A percentile compares a stretch with the other conserved stretches of the same genome.
These are phyloP conservation scores for Zelonia costaricensis DNA, from an alignment of 208 protist species.

Conservation along the genomic window DNA sequence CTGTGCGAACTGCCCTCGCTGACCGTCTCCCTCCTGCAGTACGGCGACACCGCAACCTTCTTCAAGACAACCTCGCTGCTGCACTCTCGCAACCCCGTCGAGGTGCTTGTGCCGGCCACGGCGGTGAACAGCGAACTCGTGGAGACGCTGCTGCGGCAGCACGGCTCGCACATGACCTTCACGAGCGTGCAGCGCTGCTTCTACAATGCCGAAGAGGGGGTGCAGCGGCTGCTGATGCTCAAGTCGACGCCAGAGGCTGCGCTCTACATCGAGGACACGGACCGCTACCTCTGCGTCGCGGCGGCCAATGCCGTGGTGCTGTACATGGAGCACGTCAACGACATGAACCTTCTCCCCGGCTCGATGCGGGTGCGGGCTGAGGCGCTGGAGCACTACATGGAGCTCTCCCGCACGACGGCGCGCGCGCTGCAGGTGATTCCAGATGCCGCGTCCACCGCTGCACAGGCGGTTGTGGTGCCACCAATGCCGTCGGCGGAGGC, in stretches of 20 bases:
- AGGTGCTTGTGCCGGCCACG: slow-evolving; percentile 73
- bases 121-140: slow-evolving; percentile 52
- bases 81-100: slow-evolving; percentile 67
- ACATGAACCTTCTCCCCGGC: slow-evolving; percentile 66
- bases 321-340: slow-evolving; percentile 75
- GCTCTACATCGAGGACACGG: slow-evolving; percentile 50
- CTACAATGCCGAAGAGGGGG: slow-evolving; percentile 69
- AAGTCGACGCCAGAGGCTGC: slow-evolving; percentile 41
- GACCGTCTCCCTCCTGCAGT: slow-evolving; percentile 70
- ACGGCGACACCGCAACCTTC: slow-evolving; percentile 70
- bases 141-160: slow-evolving; percentile 60
- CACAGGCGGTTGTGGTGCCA: neutral
- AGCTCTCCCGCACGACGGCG: slow-evolving; percentile 60
- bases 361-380: slow-evolving; percentile 68
- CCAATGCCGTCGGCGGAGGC: neutral
- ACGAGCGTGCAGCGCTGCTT: slow-evolving; percentile 73
- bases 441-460: slow-evolving; percentile 5
- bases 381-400: slow-evolving; percentile 70
- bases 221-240: slow-evolving; percentile 54
- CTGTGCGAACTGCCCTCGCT: slow-evolving; percentile 64
- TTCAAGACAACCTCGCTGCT: slow-evolving; percentile 72
- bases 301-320: slow-evolving; percentile 75
- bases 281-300: slow-evolving; percentile 81
- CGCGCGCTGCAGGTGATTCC: slow-evolving; percentile 66
- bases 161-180: slow-evolving; percentile 62